Conservation (phyloP, 2,329 filamentous ascomycete genomes). For the Neurospora crassa region DNA sequence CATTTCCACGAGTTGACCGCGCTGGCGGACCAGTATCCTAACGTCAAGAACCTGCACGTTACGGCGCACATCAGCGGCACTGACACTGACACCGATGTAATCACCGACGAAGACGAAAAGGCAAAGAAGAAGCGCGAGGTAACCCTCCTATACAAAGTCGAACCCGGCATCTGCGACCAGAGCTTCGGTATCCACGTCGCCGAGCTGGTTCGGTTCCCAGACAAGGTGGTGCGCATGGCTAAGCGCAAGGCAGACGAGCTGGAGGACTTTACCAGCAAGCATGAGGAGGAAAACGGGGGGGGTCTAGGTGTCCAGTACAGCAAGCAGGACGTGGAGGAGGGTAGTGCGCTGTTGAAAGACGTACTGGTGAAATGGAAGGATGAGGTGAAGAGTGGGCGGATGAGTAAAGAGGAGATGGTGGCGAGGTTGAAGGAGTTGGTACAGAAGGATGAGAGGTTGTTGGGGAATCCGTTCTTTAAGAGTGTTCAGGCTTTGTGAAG, state of each 20-base stretch:
- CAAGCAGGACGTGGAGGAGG: constrained; percentile 82
- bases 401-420: constrained; percentile 70
- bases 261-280: constrained; percentile 84
- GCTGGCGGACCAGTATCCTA: constrained; percentile 73
- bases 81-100: constrained; percentile 23
- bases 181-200: constrained; percentile 98
- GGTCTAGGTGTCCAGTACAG: constrained; percentile 50
- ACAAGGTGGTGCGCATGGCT: constrained; percentile 98
- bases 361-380: constrained; percentile 80
- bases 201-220: constrained; percentile 89
- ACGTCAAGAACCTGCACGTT: constrained; percentile 89
- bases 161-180: constrained; percentile 91
- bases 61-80: constrained; percentile 76
- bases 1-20: constrained; percentile 98
- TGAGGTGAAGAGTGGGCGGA: constrained; percentile 42
- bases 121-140: constrained; percentile 61
- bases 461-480: constrained; percentile 62
- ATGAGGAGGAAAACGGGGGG: constrained; percentile 32
- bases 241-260: constrained; percentile 97
- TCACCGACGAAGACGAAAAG: constrained; percentile 16
- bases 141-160: constrained; percentile 92
- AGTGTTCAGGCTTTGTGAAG: constrained; percentile 44
- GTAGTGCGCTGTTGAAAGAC: constrained; percentile 74
- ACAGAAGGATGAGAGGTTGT: constrained; percentile 54
- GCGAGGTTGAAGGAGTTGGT: constrained; percentile 72